phyloP scores from a whole-genome alignment of 176 grass and related monocot species.

The Cocos nucifera region DNA sequence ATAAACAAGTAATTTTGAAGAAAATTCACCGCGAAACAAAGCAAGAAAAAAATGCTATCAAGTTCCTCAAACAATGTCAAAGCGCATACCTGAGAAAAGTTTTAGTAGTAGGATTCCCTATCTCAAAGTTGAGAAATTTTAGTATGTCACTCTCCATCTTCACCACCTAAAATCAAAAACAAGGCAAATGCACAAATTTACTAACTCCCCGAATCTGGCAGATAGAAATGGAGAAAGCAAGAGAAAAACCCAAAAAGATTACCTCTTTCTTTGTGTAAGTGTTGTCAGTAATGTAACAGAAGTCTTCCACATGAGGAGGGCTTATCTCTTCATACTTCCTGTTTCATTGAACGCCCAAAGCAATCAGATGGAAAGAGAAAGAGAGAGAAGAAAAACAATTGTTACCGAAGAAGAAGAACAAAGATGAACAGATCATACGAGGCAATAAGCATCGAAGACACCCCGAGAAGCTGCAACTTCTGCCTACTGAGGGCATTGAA shows the following conservation, averaged over 20 bases:
- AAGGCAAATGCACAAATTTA: not conserved
- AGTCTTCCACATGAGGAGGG: conserved; percentile 68
- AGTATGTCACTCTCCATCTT: conserved; percentile 89
- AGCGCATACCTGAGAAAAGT: conserved; percentile 53
- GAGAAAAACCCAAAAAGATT: not conserved
- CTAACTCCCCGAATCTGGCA: too few species aligned
- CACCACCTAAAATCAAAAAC: conserved; percentile 27
- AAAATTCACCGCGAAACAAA: too few species aligned
- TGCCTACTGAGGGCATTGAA: conserved; percentile 46
- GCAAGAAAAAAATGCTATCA: too few species aligned
- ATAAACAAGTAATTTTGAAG: too few species aligned
- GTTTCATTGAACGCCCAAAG: conserved; percentile 3
- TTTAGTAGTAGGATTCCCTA: conserved; percentile 79
- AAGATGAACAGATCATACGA: conserved; percentile 35
- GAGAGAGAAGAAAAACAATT: not conserved
- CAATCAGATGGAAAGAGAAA: not conserved
- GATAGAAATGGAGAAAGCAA: not conserved
- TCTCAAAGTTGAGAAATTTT: conserved; percentile 75
- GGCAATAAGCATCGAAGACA: conserved; percentile 70
- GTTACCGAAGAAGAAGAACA: not conserved
- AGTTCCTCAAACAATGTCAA: not conserved
- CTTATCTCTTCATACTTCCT: conserved; percentile 95
- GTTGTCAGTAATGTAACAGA: conserved; percentile 95
- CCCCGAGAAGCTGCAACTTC: conserved; percentile 78
- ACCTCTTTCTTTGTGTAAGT: conserved; percentile 86